phyloP scores from a whole-genome alignment of 306 rosid species.

The Vicia sativa region DNA sequence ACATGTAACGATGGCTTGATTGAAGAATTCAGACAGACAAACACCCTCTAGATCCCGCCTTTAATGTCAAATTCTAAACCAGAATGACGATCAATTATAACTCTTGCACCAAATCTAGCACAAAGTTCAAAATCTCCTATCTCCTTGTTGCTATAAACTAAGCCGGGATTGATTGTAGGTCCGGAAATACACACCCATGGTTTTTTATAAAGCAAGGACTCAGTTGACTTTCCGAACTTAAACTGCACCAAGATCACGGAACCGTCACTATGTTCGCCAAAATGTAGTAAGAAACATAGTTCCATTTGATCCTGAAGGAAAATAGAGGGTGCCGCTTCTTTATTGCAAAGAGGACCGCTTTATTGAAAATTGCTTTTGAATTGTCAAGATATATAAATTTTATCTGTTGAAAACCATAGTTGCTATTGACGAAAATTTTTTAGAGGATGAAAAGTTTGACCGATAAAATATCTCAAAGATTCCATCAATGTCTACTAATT shows the following conservation, averaged over 20 bases:
- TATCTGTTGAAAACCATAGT: slow-evolving; percentile 73
- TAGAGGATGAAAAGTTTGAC: neutral
- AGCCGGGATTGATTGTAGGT: slow-evolving; percentile 93
- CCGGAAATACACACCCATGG: slow-evolving; percentile 96
- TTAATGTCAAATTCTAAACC: slow-evolving; percentile 85
- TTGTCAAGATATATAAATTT: slow-evolving; percentile 77
- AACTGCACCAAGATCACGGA: slow-evolving; percentile 57
- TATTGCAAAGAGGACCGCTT: slow-evolving; percentile 80
- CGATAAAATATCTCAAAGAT: neutral
- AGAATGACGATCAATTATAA: slow-evolving; percentile 85
- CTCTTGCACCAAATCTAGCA: slow-evolving; percentile 87
- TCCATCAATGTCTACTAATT: slow-evolving; percentile 7
- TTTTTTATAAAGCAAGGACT: slow-evolving; percentile 57
- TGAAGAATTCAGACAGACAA: slow-evolving; percentile 58
- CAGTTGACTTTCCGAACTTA: slow-evolving; percentile 69
- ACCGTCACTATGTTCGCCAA: slow-evolving; percentile 66
- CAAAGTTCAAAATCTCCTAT: slow-evolving; percentile 67
- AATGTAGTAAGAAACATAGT: slow-evolving; percentile 76
- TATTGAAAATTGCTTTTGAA: slow-evolving; percentile 80
- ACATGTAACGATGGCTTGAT: slow-evolving; percentile 66
- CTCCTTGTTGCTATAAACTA: slow-evolving; percentile 74
- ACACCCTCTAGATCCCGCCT: slow-evolving; percentile 68
- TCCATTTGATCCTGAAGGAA: slow-evolving; percentile 93
- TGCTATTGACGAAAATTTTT: slow-evolving; percentile 63
- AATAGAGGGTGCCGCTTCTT: slow-evolving; percentile 96